phyloP scores from a whole-genome alignment of 345 rosid species.

The Triadica sebifera region DNA sequence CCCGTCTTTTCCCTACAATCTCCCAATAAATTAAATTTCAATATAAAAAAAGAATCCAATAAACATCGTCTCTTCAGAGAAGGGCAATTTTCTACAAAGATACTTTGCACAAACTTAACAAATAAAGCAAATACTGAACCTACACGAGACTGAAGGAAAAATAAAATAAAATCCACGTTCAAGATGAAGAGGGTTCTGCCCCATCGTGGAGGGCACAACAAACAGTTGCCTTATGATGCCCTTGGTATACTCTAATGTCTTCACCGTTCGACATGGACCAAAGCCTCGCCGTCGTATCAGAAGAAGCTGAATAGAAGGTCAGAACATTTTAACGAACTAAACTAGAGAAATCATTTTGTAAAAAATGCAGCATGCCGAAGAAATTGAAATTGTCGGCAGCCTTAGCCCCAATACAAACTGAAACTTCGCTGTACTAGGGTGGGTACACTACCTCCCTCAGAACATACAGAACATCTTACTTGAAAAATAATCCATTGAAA shows the following conservation, averaged over 20 bases:
- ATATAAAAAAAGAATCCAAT: background rate
- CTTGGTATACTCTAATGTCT: slow-evolving; percentile 71
- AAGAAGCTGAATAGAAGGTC: no score
- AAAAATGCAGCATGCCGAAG: background rate
- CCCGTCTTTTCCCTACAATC: no score
- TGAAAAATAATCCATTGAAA: no score
- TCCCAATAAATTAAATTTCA: background rate
- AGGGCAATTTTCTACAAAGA: no score
- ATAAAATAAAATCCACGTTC: no score
- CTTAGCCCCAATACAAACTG: background rate
- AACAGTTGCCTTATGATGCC: slow-evolving; percentile 88
- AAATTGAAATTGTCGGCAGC: background rate
- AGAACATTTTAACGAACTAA: background rate
- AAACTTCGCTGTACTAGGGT: no score
- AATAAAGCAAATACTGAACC: no score
- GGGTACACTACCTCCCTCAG: no score
- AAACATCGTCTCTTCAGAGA: no score
- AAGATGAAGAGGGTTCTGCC: slow-evolving; percentile 53
- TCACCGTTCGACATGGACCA: slow-evolving; percentile 73
- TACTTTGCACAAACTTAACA: no score
- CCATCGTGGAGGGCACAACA: slow-evolving; percentile 96
- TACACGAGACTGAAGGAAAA: no score
- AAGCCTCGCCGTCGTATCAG: slow-evolving; percentile 84
- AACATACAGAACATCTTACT: background rate
- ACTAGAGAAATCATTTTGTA: background rate